phyloP scores from a whole-genome alignment of 768 basidiomycete genomes.

The Grammothele lineata region DNA sequence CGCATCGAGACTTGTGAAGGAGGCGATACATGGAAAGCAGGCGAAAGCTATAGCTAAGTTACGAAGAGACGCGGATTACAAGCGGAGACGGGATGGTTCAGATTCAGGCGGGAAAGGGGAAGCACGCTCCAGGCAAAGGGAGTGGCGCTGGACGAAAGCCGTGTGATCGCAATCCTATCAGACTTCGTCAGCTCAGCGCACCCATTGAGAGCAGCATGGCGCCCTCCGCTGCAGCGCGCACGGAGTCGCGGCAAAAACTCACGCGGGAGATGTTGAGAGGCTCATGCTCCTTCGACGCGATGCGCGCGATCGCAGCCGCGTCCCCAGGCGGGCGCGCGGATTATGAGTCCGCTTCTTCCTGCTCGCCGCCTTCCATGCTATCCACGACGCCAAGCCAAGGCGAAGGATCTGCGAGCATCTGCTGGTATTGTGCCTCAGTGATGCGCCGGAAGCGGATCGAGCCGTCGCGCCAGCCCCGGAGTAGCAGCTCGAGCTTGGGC shows the following conservation, averaged over 20 bases:
- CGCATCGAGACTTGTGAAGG: neutral
- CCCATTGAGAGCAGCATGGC: too few species aligned
- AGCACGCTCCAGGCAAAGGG: too few species aligned
- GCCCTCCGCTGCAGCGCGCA: neutral
- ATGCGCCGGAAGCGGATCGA: slow-evolving; percentile 22
- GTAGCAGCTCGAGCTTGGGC: slow-evolving; percentile 23
- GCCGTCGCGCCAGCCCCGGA: slow-evolving; percentile 24
- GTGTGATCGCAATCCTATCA: too few species aligned
- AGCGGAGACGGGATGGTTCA: neutral
- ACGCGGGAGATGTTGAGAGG: neutral
- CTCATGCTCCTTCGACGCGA: neutral
- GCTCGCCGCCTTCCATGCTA: too few species aligned
- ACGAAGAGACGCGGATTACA: neutral
- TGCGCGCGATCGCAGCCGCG: neutral
- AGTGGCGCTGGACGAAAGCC: too few species aligned
- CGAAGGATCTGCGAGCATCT: slow-evolving; percentile 10
- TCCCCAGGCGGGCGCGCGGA: neutral
- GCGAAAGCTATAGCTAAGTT: slow-evolving; percentile 4
- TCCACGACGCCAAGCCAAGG: slow-evolving; percentile 8
- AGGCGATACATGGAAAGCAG: slow-evolving; percentile 6
- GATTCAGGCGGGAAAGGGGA: too few species aligned
- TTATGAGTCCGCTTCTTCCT: too few species aligned
- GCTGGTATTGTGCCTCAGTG: slow-evolving; percentile 16
- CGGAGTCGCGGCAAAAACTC: neutral
- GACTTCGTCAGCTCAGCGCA: too few species aligned